Evolutionary conservation across 768 basidiomycete genomes (phyloP).

Genomic region (Phylloporus arenicola): DNA sequence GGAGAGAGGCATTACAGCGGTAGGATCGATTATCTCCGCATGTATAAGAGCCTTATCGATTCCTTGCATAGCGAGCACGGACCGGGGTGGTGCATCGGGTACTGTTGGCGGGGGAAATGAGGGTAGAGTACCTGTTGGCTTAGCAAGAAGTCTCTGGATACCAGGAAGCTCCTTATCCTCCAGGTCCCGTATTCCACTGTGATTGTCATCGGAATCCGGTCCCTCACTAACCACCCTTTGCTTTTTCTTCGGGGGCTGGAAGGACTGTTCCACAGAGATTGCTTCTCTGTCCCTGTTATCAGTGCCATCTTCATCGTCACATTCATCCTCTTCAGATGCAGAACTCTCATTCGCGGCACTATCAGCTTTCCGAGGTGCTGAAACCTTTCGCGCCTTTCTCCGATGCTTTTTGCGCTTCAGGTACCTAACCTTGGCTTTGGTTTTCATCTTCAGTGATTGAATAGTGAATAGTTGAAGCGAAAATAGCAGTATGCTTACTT

Average conservation of each 20-base stretch:
- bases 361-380: constrained; percentile 24
- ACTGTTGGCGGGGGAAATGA: constrained; percentile 63
- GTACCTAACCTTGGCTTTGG: constrained; percentile 69
- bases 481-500: constrained; percentile 14
- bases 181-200: not conserved
- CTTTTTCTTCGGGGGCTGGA: constrained; percentile 40
- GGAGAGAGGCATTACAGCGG: constrained; percentile 41
- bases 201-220: constrained; percentile 15
- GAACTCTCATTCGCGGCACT: constrained; percentile 13
- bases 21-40: constrained; percentile 64
- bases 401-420: constrained; percentile 66
- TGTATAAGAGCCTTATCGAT: constrained; percentile 67
- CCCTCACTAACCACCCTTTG: constrained; percentile 31
- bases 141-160: constrained; percentile 5
- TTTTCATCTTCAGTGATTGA: constrained; percentile 43
- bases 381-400: constrained; percentile 45
- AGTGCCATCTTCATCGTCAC: constrained; percentile 12
- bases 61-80: constrained; percentile 70
- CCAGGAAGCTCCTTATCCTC: not conserved
- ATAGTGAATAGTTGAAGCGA: not conserved
- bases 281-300: constrained; percentile 9
- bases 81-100: constrained; percentile 66
- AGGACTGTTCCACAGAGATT: constrained; percentile 2
- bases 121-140: constrained; percentile 42
- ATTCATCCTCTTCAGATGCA: constrained; percentile 22